Base-by-base conservation (phyloP, 352 stramenopile genomes). In the Phytophthora agathidicida region DNA sequence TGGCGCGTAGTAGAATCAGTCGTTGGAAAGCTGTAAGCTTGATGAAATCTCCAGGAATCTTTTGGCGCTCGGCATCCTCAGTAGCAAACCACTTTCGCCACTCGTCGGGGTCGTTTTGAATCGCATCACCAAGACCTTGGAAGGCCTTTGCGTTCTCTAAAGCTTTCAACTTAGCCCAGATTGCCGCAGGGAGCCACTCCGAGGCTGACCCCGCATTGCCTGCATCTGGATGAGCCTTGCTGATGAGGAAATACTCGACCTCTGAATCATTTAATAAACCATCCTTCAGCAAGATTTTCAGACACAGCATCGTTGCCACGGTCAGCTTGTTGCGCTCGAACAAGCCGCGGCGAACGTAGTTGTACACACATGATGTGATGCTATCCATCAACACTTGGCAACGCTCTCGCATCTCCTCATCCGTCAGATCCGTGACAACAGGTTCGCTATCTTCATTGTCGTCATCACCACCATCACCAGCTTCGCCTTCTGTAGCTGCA, bases 71-170 rank as follows among this genome's bases (percentile, higher is more conserved):
- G 2, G 93, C 93, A 49, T 98, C 93, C 70, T 98, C 94, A 0
- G 93, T 80, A 28, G 98, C 93, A 73, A 99, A 99, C 94, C 94
- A 99, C 63, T 92, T 89, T 23, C 84, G 66, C 96, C 97, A 99
- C 28, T 98, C 96, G 56, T 99, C 97, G 1, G 92, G 95, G 43
- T 99, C 96, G 42, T 93, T 97, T 64, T 99, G 97, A 66, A 99
- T 98, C 17, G 82, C 88, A 71, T 99, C 96, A 6, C 94, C 94
- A 7, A 99, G 66, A 31, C 89, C 91, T 39, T 92, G 70, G 56
- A 99, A 98, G 19, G 80, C 87, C 50, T 98, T 97, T 7, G 51
- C 28, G 16, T 68, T 77, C 47, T 98, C 94, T 0, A 98, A 65
- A 9, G 94, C 94, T 62, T 98, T 98, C 43, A 98, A 65, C 52